Base-by-base conservation (phyloP, 257 asterid genomes). In the Nicotiana noctiflora region DNA sequence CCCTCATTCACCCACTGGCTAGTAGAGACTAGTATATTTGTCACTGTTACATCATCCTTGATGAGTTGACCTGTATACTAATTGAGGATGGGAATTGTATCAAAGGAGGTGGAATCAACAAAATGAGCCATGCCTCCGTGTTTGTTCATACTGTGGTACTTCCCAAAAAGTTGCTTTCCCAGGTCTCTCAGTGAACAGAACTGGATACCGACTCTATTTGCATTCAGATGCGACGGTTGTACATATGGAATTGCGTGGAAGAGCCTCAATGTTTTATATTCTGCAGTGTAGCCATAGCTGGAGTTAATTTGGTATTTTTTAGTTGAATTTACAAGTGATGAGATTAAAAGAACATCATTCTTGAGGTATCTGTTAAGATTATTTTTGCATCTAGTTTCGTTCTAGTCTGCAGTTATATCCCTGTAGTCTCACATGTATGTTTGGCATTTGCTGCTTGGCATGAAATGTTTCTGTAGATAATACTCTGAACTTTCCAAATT, bases 1-100 rank as follows among this genome's bases (percentile, higher is more conserved):
- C 72, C 25, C 81, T 8, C 79, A 78, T 31, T 57, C 82, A 7
- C 53, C 90, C 19, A 85, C 90, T 32, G 84, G 90, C 85, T 89
- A 64, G 81, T 87, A 70, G 81, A 70, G 52, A 74, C 77, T 9
- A n/a, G 65, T 59, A 75, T 44, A 44, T 63, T 82, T 23, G 37
- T 81, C 52, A 77, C 55, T 63, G 34, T 49, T 57, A 23, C 66
- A 25, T 75, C 21, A 74, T 8, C 79, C 79, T 74, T 74, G 61
- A 25, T 74, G 79, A 49, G 61, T 23, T 49, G 44, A 15, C 44
- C 61, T 81, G 15, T 27, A 63, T 79, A 60, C 56, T 44, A 68
- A 74, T 81, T 44, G 40, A n/a, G 19, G 80, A 81, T 64, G 77
- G 80, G 82, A 29, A 64, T 53, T 25, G 56, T 31, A 12, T 59